Evolutionary conservation across 805 yeast genomes (phyloP).

Genomic region (Scheffersomyces ergatensis): DNA sequence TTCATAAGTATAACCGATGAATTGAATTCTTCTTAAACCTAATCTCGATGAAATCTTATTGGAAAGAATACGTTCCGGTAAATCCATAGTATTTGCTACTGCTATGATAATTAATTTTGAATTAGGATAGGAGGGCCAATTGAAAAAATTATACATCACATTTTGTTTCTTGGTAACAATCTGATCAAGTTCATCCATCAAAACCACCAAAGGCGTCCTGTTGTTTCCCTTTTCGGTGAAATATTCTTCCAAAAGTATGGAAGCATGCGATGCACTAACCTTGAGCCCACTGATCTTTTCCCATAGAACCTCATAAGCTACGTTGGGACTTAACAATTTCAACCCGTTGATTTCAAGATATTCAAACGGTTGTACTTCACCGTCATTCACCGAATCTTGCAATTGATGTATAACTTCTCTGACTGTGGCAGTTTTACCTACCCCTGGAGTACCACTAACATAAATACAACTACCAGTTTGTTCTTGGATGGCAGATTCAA

Average conservation of each 20-base stretch:
- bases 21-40: conserved; percentile 83
- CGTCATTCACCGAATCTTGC: conserved; percentile 27
- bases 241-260: conserved; percentile 65
- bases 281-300: conserved; percentile 59
- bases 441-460: conserved; percentile 97
- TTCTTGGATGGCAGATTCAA: conserved; percentile 69
- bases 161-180: conserved; percentile 77
- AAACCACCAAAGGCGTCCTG: conserved; percentile 61
- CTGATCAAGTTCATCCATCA: conserved; percentile 93
- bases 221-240: conserved; percentile 43
- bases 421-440: conserved; percentile 93
- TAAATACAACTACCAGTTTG: conserved; percentile 81
- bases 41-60: conserved; percentile 89
- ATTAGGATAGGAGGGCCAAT: conserved; percentile 87
- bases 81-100: conserved; percentile 95
- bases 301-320: conserved; percentile 84
- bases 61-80: conserved; percentile 84
- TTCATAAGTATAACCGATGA: conserved; percentile 81
- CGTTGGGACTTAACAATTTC: conserved; percentile 73
- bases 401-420: conserved; percentile 79
- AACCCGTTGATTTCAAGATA: conserved; percentile 89
- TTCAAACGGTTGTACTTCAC: conserved; percentile 48
- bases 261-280: conserved; percentile 62
- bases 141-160: conserved; percentile 92
- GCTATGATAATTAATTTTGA: conserved; percentile 87